A percentile compares a stretch with the other conserved stretches of the same genome.
These are phyloP conservation scores for Eremothecium coryli DNA, from an alignment of 1,139 yeast genomes.

Conservation along the genomic window DNA sequence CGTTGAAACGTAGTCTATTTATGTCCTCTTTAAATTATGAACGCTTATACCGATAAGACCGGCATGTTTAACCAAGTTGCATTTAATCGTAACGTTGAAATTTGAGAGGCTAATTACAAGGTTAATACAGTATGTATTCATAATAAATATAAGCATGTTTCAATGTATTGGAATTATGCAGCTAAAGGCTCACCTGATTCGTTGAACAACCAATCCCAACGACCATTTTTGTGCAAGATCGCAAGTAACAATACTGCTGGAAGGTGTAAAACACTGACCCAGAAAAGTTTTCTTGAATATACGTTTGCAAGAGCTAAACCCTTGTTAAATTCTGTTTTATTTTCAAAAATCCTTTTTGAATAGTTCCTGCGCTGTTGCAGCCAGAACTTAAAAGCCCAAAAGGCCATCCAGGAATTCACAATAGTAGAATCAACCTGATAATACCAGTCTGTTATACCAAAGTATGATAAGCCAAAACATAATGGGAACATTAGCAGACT, in stretches of 20 bases:
- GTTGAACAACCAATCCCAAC: constrained; percentile 68
- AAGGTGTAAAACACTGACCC: constrained; percentile 92
- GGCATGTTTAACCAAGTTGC: too few species aligned
- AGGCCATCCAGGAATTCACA: constrained; percentile 78
- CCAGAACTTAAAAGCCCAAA: constrained; percentile 79
- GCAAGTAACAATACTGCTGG: constrained; percentile 87
- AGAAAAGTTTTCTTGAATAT: constrained; percentile 76
- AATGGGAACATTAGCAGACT: constrained; percentile 86
- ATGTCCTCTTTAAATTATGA: too few species aligned
- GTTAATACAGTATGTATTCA: too few species aligned
- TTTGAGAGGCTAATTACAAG: too few species aligned
- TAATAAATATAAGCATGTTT: too few species aligned
- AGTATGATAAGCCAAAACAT: constrained; percentile 75
- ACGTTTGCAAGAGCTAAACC: constrained; percentile 50
- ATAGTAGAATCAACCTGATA: constrained; percentile 73
- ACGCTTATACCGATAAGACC: too few species aligned
- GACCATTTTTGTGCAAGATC: constrained; percentile 89
- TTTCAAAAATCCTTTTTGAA: constrained; percentile 28
- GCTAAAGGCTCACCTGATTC: neutral
- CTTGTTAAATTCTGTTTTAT: constrained; percentile 39
- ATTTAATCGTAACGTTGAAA: too few species aligned
- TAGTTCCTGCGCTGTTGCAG: constrained; percentile 57
- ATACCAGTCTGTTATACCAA: constrained; percentile 71
- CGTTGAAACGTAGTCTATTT: too few species aligned
- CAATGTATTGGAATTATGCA: too few species aligned